phyloP scores from a whole-genome alignment of 208 protist species.

The Trypanosoma mega region DNA sequence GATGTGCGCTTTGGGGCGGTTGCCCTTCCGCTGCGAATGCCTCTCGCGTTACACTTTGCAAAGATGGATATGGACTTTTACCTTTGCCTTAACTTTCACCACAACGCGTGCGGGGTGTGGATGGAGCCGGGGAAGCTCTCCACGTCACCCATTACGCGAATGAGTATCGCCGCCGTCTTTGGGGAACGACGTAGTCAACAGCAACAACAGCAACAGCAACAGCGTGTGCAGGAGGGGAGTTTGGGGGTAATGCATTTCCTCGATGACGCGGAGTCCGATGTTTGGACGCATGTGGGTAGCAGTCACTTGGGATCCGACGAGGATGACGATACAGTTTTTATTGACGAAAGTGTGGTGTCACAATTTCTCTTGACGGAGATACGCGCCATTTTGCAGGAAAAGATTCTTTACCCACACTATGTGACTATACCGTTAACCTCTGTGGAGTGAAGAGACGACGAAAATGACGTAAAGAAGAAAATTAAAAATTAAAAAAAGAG shows the following conservation, averaged over 20 bases:
- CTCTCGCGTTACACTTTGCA: slow-evolving; percentile 47
- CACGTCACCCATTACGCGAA: slow-evolving; percentile 59
- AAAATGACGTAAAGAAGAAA: not conserved
- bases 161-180: slow-evolving; percentile 60
- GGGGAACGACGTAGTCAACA: slow-evolving; percentile 27
- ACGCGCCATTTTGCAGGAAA: slow-evolving; percentile 58
- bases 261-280: slow-evolving; percentile 28
- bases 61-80: slow-evolving; percentile 81
- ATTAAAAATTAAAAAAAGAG: slow-evolving; percentile 6
- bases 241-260: not conserved
- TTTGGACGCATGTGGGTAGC: slow-evolving; percentile 26
- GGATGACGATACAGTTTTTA: slow-evolving; percentile 41
- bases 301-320: slow-evolving; percentile 35
- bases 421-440: slow-evolving; percentile 60
- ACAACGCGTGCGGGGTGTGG: slow-evolving; percentile 59
- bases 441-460: too few relatives aligned
- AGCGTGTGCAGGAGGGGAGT: not conserved
- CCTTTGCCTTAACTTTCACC: slow-evolving; percentile 65
- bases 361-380: slow-evolving; percentile 75
- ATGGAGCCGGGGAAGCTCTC: slow-evolving; percentile 69
- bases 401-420: slow-evolving; percentile 71
- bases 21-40: slow-evolving; percentile 57
- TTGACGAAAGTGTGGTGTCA: slow-evolving; percentile 67
- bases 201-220: slow-evolving; percentile 1
- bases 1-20: slow-evolving; percentile 45